These are phyloP conservation scores for Heterobasidion parviporum DNA, from an alignment of 1,284 basidiomycete species.

Conservation along the genomic window DNA sequence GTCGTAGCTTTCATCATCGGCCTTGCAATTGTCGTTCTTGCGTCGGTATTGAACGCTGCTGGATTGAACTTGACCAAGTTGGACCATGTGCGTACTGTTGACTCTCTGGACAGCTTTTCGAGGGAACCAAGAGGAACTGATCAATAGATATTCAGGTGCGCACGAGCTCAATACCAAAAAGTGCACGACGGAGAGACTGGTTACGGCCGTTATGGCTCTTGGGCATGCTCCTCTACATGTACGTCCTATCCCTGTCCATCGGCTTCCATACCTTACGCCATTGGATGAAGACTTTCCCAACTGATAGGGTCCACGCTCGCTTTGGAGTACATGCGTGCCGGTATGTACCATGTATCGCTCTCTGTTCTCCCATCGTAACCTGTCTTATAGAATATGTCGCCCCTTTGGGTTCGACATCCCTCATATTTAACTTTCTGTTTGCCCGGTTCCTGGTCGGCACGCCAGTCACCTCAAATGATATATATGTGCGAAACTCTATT, in stretches of 20 bases:
- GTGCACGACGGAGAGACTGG: constrained; percentile 61
- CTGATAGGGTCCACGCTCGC: constrained; percentile 81
- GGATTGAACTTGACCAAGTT: constrained; percentile 80
- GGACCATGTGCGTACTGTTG: constrained; percentile 56
- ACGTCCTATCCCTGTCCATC: constrained; percentile 13
- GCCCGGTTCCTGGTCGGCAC: constrained; percentile 77
- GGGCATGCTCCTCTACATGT: constrained; percentile 80
- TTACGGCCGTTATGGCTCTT: constrained; percentile 75
- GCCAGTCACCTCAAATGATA: constrained; percentile 73
- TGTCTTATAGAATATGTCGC: constrained; percentile 66
- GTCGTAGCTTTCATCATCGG: constrained; percentile 76
- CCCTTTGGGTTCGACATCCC: constrained; percentile 74
- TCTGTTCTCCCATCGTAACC: neutral
- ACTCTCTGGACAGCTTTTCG: neutral
- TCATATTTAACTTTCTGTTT: constrained; percentile 86
- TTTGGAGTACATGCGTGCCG: constrained; percentile 80
- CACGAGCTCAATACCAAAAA: constrained; percentile 64
- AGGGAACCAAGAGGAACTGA: no score
- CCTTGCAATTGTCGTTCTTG: constrained; percentile 67
- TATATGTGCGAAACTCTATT: constrained; percentile 45
- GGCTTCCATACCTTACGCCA: neutral
- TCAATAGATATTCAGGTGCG: constrained; percentile 38
- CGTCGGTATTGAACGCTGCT: constrained; percentile 77
- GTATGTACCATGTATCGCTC: constrained; percentile 21
- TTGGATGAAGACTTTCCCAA: constrained; percentile 57